phyloP scores from a whole-genome alignment of 176 grass and related monocot genomes.

The Avena insularis region DNA sequence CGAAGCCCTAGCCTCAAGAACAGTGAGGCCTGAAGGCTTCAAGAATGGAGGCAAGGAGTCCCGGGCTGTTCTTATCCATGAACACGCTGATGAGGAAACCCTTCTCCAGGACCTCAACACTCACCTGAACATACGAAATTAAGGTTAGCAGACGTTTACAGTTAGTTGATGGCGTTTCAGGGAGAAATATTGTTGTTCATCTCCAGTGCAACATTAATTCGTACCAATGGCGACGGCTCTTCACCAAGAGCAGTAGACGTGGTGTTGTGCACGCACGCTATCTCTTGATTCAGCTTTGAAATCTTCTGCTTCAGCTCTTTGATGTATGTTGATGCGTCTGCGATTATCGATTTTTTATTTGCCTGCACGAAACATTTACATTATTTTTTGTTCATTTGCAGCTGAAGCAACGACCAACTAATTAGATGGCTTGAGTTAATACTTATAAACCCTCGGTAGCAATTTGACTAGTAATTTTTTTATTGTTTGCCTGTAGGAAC shows the following conservation, averaged over 20 bases:
- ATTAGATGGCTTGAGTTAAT: not conserved
- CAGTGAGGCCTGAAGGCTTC: constrained; percentile 63
- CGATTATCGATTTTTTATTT: constrained; percentile 66
- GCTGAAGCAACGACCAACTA: not conserved
- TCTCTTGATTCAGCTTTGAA: constrained; percentile 61
- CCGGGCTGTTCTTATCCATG: constrained; percentile 54
- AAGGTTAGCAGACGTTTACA: not conserved
- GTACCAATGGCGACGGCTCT: constrained; percentile 51
- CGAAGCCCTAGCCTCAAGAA: constrained; percentile 66
- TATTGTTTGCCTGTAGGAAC: not conserved
- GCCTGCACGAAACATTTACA: constrained; percentile 34
- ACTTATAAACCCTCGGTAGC: not conserved
- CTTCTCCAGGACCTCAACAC: constrained; percentile 52
- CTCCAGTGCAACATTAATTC: not conserved
- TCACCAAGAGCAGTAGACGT: constrained; percentile 10
- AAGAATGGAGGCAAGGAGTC: constrained; percentile 62
- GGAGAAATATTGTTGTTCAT: not conserved
- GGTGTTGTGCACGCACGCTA: constrained; percentile 24
- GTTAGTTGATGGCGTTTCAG: not conserved
- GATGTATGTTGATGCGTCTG: constrained; percentile 80
- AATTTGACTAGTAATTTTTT: not conserved
- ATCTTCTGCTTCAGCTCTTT: constrained; percentile 82
- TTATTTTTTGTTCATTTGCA: not conserved
- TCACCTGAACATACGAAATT: constrained; percentile 42
- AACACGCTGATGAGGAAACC: constrained; percentile 75